Evolutionary conservation across 2,329 filamentous ascomycete species (phyloP).

Genomic region (Dothistroma pini): DNA sequence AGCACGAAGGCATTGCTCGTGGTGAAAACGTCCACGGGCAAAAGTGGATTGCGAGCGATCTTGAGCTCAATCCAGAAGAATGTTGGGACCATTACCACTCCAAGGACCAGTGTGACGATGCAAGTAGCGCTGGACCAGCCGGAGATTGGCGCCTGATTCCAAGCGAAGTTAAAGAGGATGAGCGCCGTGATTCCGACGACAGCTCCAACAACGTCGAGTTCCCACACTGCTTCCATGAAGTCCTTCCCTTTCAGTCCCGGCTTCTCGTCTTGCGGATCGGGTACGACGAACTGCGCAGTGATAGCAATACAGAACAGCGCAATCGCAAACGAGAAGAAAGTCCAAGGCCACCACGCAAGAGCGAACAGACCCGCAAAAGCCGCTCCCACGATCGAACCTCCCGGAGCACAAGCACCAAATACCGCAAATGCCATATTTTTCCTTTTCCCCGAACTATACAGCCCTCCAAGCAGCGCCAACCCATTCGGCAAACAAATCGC

Average conservation of each 20-base stretch:
- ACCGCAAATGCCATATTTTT: constrained; percentile 39
- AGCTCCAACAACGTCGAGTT: constrained; percentile 29
- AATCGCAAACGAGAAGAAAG: constrained; percentile 25
- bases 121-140: constrained; percentile 30
- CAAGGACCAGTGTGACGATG: constrained; percentile 26
- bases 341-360: constrained; percentile 33
- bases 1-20: constrained; percentile 28
- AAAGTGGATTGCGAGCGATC: constrained; percentile 19
- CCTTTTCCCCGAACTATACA: constrained; percentile 34
- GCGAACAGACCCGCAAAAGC: constrained; percentile 34
- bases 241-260: constrained; percentile 14
- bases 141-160: constrained; percentile 32
- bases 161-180: constrained; percentile 32
- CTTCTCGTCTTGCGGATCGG: constrained; percentile 22
- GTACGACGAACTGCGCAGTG: constrained; percentile 26
- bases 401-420: constrained; percentile 36
- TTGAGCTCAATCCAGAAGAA: constrained; percentile 30
- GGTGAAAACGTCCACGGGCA: constrained; percentile 30
- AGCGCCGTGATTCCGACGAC: constrained; percentile 28
- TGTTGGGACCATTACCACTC: constrained; percentile 24
- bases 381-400: constrained; percentile 35
- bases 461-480: constrained; percentile 34
- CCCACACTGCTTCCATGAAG: constrained; percentile 16
- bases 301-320: constrained; percentile 18
- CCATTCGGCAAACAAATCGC: constrained; percentile 38